These are phyloP conservation scores for Penicillium sp. DNA, from an alignment of 2,329 filamentous ascomycete species.

Conservation along the genomic window DNA sequence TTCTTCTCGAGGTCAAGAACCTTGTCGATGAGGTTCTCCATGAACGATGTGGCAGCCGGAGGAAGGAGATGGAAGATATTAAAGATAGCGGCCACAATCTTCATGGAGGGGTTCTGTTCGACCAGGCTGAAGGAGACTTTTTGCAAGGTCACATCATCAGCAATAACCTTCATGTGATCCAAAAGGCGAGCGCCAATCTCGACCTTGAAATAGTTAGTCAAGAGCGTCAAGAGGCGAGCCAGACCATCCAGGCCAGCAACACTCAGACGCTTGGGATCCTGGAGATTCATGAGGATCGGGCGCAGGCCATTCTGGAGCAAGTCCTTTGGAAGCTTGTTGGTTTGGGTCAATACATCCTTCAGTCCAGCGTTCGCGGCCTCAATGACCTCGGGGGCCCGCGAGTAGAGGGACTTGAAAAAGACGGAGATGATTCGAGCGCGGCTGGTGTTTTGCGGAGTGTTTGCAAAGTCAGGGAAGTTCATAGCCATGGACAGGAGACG, in stretches of 20 bases:
- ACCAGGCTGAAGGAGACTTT: conserved; percentile 94
- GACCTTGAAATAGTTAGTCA: conserved; percentile 99
- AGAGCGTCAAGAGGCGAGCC: conserved; percentile 82
- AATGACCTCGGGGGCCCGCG: conserved; percentile 88
- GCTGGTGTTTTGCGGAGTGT: conserved; percentile 69
- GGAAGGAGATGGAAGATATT: conserved; percentile 98
- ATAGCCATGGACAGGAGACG: conserved; percentile 92
- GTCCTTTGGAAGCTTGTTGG: conserved; percentile 92
- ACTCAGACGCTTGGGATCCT: conserved; percentile 88
- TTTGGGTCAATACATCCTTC: conserved; percentile 84
- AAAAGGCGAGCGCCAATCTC: conserved; percentile 93
- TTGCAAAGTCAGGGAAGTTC: conserved; percentile 88
- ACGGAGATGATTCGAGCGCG: conserved; percentile 79
- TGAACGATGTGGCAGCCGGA: conserved; percentile 85
- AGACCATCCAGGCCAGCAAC: conserved; percentile 90
- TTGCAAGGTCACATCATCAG: conserved; percentile 78
- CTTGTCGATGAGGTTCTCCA: conserved; percentile 85
- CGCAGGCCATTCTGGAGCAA: conserved; percentile 90
- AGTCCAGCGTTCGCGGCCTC: conserved; percentile 91
- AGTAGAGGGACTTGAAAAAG: conserved; percentile 98
- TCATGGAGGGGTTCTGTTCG: conserved; percentile 91
- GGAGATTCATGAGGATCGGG: conserved; percentile 94
- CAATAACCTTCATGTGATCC: conserved; percentile 90
- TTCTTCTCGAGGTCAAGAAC: conserved; percentile 88
- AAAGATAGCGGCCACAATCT: conserved; percentile 91